Conservation (phyloP, 106 monocot species). For the Acorus gramineus region DNA sequence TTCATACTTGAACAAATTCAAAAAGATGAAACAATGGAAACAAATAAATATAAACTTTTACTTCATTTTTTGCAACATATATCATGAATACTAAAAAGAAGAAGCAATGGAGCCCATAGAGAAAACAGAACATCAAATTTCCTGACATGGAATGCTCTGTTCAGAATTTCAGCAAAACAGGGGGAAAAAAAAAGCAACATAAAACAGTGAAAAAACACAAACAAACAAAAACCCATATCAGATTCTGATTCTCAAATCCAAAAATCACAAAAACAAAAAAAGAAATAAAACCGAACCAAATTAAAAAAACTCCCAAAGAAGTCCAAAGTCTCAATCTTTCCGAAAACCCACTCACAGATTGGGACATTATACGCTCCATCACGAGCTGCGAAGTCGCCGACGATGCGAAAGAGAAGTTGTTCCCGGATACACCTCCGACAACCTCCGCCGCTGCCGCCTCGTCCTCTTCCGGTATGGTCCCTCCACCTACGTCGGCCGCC, state of each 20-base stretch:
- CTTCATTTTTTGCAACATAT: too few species aligned
- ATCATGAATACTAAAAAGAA: neutral
- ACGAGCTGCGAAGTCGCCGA: conserved; percentile 88
- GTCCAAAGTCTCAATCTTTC: too few species aligned
- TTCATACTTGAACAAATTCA: too few species aligned
- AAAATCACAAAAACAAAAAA: neutral
- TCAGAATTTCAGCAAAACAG: neutral
- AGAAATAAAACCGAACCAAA: neutral
- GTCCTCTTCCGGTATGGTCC: conserved; percentile 31
- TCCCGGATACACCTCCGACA: conserved; percentile 19
- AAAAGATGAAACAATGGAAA: neutral
- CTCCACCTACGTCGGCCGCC: too few species aligned
- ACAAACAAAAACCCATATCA: neutral
- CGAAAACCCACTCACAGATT: conserved; percentile 42
- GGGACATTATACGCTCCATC: conserved; percentile 85
- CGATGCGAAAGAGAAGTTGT: conserved; percentile 63
- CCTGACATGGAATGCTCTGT: too few species aligned
- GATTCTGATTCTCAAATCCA: neutral
- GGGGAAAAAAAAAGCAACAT: neutral
- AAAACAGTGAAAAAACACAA: neutral
- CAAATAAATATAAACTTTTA: neutral
- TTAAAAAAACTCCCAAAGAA: too few species aligned
- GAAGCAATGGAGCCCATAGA: neutral
- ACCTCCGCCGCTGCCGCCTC: conserved; percentile 7
- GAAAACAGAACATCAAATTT: neutral